A percentile compares a stretch with the other conserved stretches of the same genome.
phyloP scores from a whole-genome alignment of 805 yeast genomes.

The Maudiozyma pseudohumilis region DNA sequence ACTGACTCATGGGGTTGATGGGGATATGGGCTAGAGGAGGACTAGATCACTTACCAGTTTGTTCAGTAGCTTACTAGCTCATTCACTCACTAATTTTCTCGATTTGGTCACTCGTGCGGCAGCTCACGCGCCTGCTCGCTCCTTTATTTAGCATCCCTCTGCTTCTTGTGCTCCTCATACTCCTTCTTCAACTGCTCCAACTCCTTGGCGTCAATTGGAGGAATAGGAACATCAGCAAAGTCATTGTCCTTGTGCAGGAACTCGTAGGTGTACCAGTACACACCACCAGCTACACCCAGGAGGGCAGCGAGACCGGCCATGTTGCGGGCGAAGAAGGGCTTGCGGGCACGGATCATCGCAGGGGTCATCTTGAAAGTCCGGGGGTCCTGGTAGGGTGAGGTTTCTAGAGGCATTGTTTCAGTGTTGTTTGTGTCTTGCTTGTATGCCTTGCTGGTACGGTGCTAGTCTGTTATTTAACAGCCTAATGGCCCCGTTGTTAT shows the following conservation, averaged over 20 bases:
- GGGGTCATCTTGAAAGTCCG: slow-evolving; percentile 82
- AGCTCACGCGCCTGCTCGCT: not conserved
- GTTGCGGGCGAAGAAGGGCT: slow-evolving; percentile 76
- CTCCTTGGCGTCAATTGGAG: slow-evolving; percentile 78
- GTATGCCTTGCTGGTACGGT: too few relatives aligned
- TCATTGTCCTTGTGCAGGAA: slow-evolving; percentile 62
- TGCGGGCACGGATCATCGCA: slow-evolving; percentile 82
- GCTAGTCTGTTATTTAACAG: too few relatives aligned
- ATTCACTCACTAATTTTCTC: too few relatives aligned
- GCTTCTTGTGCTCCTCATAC: slow-evolving; percentile 38
- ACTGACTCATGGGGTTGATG: too few relatives aligned
- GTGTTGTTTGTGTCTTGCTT: too few relatives aligned
- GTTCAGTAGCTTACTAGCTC: too few relatives aligned
- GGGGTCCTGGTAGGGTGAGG: slow-evolving; percentile 49
- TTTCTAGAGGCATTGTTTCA: slow-evolving; percentile 22
- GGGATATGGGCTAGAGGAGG: too few relatives aligned
- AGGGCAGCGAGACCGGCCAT: slow-evolving; percentile 50
- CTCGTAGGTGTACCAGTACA: slow-evolving; percentile 55
- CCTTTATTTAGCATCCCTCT: not conserved
- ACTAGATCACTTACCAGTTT: too few relatives aligned
- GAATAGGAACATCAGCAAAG: slow-evolving; percentile 85
- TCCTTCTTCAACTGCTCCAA: slow-evolving; percentile 62
- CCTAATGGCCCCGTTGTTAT: too few relatives aligned
- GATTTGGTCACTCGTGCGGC: too few relatives aligned
- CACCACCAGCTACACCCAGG: slow-evolving; percentile 56